Conservation (phyloP, 306 rosid genomes). For the peach (Prunus persica) region Prunus_persica_NCBIv2 NC_034013.1:9927501-9928000, state of each 20-base stretch:
- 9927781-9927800: background rate
- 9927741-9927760: background rate
- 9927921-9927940: background rate
- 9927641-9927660: background rate
- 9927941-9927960: background rate
- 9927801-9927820: background rate
- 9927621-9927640: too few species aligned
- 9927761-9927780: background rate
- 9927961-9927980: background rate
- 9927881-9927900: background rate
- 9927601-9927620: too few species aligned
- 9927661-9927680: background rate
- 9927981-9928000: background rate
- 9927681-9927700: background rate
- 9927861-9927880: background rate
- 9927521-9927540: too few species aligned
- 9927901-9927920: background rate
- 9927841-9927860: background rate
- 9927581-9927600: too few species aligned
- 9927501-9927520: too few species aligned
- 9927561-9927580: too few species aligned
- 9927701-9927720: background rate
- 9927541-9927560: too few species aligned
- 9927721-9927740: background rate
- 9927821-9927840: background rate